These are phyloP conservation scores for Phoma herbarum DNA, from an alignment of 2,329 filamentous ascomycete species.

Conservation along the genomic window DNA sequence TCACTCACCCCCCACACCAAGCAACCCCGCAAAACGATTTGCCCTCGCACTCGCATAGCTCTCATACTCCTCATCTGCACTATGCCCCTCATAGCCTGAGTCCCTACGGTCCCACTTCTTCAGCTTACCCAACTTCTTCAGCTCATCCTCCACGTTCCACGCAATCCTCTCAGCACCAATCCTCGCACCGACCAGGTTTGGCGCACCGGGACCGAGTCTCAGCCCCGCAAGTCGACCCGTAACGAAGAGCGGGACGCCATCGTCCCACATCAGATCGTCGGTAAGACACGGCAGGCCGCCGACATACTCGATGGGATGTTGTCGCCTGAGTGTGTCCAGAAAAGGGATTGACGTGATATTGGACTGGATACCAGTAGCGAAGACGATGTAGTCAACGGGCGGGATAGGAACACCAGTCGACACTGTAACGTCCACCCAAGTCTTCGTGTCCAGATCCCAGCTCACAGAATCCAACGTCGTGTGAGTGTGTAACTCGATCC, in stretches of 20 bases:
- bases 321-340: slow-evolving; percentile 65
- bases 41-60: slow-evolving; percentile 53
- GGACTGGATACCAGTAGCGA: slow-evolving; percentile 75
- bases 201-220: slow-evolving; percentile 74
- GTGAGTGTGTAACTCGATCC: slow-evolving; percentile 64
- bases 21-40: slow-evolving; percentile 54
- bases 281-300: slow-evolving; percentile 77
- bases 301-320: slow-evolving; percentile 68
- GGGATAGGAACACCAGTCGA: slow-evolving; percentile 63
- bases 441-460: slow-evolving; percentile 60
- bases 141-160: slow-evolving; percentile 71
- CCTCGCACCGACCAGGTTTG: slow-evolving; percentile 77
- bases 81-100: slow-evolving; percentile 18
- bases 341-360: slow-evolving; percentile 69
- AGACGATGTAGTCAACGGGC: slow-evolving; percentile 73
- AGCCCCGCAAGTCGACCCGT: slow-evolving; percentile 74
- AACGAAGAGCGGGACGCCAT: slow-evolving; percentile 76
- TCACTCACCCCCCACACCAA: slow-evolving; percentile 13
- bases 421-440: slow-evolving; percentile 48
- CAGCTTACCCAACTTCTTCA: slow-evolving; percentile 45
- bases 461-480: slow-evolving; percentile 64
- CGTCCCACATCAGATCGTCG: slow-evolving; percentile 78
- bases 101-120: slow-evolving; percentile 18
- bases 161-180: slow-evolving; percentile 76
- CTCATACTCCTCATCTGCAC: slow-evolving; percentile 35